Evolutionary conservation across 176 grass and related monocot species (phyloP), one percentile per base, ranked within the genome.

Genomic region (Poa annua): DNA sequence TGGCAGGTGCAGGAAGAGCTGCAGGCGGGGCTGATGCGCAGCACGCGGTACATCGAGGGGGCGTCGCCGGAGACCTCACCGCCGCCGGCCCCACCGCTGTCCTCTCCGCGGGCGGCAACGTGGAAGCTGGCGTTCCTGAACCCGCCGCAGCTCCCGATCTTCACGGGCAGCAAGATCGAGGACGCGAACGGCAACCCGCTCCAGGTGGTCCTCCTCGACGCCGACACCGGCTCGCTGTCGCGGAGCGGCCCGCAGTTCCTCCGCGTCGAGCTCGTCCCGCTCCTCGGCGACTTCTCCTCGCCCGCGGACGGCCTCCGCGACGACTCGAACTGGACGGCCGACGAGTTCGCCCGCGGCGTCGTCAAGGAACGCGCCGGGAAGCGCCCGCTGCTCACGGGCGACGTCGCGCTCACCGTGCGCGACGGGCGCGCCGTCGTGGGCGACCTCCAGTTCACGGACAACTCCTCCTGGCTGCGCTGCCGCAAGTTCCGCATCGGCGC

Each of bases 381-480:
- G 81, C 88, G 97, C 20, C 93, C 97, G 4, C 86, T 99, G 4
- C 87, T 99, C 24, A 87, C 89, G 1, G 97, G 97, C 34, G 97
- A 99, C 1, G 91, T 94, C 5, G 75, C 9, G 45, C 63, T 94
- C 22, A 87, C 83, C 65, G 76, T 96, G 78, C 67, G 80, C 0
- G 91, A 96, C 24, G 93, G 89, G 1, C 61, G 42, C 21, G 91
- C 60, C 32, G 9, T 16, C 13, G 87, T 96, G 0, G 42, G 44
- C 15, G 93, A 99, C 1, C 97, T 99, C n/a, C 86, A 86, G 48
- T 92, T 99, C 83, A 99, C 97, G 0, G 97, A 99, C 38, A 99
- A 99, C 60, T 93, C 93, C 4, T 96, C 93, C 2, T 99, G 97
- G 97, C 84, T 92, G 0, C 79, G 91, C 3, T 90, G 97, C 81